Conservation (phyloP, 345 rosid genomes). For the Luvunga scandens region DNA sequence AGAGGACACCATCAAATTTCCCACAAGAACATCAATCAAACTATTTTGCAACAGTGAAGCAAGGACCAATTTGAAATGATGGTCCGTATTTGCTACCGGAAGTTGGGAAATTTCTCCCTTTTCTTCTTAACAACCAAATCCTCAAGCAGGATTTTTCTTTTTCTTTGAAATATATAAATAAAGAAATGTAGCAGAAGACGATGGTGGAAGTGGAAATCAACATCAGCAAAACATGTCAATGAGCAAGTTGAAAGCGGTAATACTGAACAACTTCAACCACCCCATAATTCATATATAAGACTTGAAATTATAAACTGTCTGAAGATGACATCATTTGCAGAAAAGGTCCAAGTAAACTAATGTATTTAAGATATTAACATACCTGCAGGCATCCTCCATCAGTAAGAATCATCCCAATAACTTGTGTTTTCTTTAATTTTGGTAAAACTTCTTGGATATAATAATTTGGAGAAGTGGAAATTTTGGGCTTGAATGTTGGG, state of each 20-base stretch:
- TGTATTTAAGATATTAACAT: constrained; percentile 15
- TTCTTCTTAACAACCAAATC: not conserved
- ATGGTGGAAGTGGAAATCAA: not conserved
- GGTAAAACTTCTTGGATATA: constrained; percentile 82
- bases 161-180: not conserved
- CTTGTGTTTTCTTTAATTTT: constrained; percentile 64
- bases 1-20: not conserved
- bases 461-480: constrained; percentile 65
- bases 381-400: constrained; percentile 98
- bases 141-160: not conserved
- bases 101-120: not conserved
- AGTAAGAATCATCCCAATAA: constrained; percentile 65
- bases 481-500: constrained; percentile 73
- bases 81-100: not conserved
- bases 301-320: not conserved
- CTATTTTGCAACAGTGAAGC: not conserved
- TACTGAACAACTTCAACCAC: constrained; percentile 3
- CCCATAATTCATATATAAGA: not conserved
- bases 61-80: not conserved
- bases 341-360: not conserved
- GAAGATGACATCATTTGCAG: not conserved
- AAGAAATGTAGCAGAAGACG: not conserved
- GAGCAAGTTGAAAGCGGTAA: not conserved
- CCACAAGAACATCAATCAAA: not conserved
- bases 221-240: not conserved